A percentile compares a stretch with the other conserved stretches of the same genome.
Conservation (phyloP, 192 early-diverging fungal species). For the Cladochytrium replicatum region DNA sequence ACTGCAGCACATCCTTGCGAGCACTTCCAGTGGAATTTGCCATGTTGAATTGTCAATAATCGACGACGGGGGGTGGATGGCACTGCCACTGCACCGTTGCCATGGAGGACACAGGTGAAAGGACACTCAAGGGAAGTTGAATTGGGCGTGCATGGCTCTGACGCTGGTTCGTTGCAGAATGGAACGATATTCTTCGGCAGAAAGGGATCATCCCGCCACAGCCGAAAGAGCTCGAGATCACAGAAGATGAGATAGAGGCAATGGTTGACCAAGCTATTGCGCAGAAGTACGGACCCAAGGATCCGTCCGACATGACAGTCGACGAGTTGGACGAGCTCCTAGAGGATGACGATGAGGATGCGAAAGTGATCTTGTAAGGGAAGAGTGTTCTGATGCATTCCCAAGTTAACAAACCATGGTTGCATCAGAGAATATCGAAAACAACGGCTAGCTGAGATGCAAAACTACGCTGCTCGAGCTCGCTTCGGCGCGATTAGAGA, state of each 20-base stretch:
- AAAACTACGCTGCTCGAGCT: slow-evolving; percentile 54
- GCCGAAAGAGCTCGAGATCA: slow-evolving; percentile 47
- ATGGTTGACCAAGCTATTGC: slow-evolving; percentile 60
- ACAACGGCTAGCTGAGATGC: slow-evolving; percentile 77
- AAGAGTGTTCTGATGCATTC: no score
- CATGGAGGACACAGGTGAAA: no score
- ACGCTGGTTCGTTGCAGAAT: no score
- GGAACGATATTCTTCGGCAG: slow-evolving; percentile 92
- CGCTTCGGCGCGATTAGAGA: slow-evolving; percentile 76
- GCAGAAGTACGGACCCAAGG: slow-evolving; percentile 50
- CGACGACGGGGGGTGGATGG: no score
- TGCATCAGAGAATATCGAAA: slow-evolving; percentile 51
- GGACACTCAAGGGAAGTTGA: no score
- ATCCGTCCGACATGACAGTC: slow-evolving; percentile 23
- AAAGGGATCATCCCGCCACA: slow-evolving; percentile 85
- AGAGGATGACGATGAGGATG: slow-evolving; percentile 90
- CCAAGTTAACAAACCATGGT: no score
- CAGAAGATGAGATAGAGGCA: slow-evolving; percentile 65
- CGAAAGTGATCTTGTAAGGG: slow-evolving; percentile 33
- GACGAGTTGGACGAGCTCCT: slow-evolving; percentile 88
- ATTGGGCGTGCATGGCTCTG: no score
- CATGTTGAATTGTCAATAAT: no score
- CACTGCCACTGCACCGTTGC: no score
- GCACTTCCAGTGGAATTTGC: slow-evolving; percentile 4
- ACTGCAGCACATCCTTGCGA: slow-evolving; percentile 24